Base-by-base conservation (phyloP, 176 grass and related monocot genomes). In the Raddia distichophylla region DNA sequence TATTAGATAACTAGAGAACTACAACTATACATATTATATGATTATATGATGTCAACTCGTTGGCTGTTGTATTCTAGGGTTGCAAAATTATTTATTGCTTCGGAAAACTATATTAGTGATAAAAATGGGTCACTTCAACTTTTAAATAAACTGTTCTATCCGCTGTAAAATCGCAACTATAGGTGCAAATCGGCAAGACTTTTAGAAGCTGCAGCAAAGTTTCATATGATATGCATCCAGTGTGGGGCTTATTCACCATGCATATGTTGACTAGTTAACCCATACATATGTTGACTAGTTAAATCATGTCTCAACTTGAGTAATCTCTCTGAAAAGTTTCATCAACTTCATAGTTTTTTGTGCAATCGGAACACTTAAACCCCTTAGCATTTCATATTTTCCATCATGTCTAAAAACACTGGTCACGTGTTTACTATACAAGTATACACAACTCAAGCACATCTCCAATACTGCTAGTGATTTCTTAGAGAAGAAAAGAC, bases 141-240 rank as follows among this genome's bases (percentile, higher is more conserved):
- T 22, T n/a, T n/a, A 17, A 17, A 11, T 27, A 71, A 61, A 60
- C 0, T 71, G 17, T 35, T 71, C 11, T 71, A 64, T 53, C 13
- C 13, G 43, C 60, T 54, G 71, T 64, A 74, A 74, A 8, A 64
- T n/a, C 9, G 64, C 14, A 27, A 57, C 15, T 32, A 63, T 44
- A 12, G 22, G 18, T n/a, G 18, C 60, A 32, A 74, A 54, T 55
- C 8, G 76, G 10, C 65, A 65, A 65, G 32, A 16, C 60, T 78
- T 66, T 19, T 37, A 51, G 46, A 78, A 78, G 76, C 27, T 65
- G 76, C 76, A 53, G 63, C 46, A 52, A 71, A 33, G 32, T 71
- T 9, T 16, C 2, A 17, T 71, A 32, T 71, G 67, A 2, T 1
- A 49, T 50, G 5, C 12, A 2, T 50, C 46, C 43, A 49, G 48